These are phyloP conservation scores for Xanthoconium purpureum DNA, from an alignment of 768 basidiomycete species.

Conservation along the genomic window DNA sequence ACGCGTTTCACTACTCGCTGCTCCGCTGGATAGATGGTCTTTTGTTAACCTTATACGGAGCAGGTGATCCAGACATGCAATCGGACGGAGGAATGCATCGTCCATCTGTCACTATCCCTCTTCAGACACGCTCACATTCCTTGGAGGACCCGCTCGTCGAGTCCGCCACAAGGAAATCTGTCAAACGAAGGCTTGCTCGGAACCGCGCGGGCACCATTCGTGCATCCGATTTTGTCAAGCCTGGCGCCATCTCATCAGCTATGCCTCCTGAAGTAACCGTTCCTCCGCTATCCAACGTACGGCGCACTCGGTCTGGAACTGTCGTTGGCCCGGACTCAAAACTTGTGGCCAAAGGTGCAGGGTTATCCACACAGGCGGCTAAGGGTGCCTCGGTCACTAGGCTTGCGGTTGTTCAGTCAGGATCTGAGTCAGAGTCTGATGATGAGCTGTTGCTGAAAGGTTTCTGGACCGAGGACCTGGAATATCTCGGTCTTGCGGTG, in stretches of 20 bases:
- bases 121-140: slow-evolving; percentile 20
- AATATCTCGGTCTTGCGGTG: slow-evolving; percentile 19
- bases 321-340: slow-evolving; percentile 35
- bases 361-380: not conserved
- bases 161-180: slow-evolving; percentile 11
- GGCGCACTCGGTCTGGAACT: slow-evolving; percentile 50
- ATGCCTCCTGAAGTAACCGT: not conserved
- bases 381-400: not conserved
- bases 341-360: slow-evolving; percentile 10
- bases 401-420: slow-evolving; percentile 1
- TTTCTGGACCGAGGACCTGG: slow-evolving; percentile 21
- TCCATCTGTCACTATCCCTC: not conserved
- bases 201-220: slow-evolving; percentile 51
- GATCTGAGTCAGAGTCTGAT: slow-evolving; percentile 20
- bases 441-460: slow-evolving; percentile 23
- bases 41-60: slow-evolving; percentile 7
- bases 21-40: not conserved
- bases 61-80: slow-evolving; percentile 13
- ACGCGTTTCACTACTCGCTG: not conserved
- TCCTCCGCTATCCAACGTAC: slow-evolving; percentile 19
- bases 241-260: slow-evolving; percentile 5
- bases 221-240: slow-evolving; percentile 41
- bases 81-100: slow-evolving; percentile 8
- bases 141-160: slow-evolving; percentile 15
- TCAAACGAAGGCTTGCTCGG: slow-evolving; percentile 15